A percentile compares a stretch with the other conserved stretches of the same genome.
Conservation (phyloP, 139 green algal genomes). For the Closterium sp. region DNA sequence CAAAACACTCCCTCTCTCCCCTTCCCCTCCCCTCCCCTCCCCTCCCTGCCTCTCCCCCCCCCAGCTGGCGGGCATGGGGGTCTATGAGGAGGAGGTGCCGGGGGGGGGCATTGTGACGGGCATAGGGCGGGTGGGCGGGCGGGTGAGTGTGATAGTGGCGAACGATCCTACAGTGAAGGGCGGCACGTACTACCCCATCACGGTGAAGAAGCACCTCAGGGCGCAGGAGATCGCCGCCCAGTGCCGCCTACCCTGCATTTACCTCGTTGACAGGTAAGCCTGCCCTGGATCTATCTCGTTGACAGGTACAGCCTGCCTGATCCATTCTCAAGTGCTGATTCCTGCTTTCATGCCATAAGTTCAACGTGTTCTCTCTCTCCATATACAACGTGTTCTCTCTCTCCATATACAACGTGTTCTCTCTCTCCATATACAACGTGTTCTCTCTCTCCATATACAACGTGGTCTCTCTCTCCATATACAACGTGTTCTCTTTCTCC, state of each 20-base stretch:
- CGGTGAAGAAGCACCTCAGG: conserved; percentile 82
- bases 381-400: too few relatives aligned
- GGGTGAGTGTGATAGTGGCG: conserved; percentile 76
- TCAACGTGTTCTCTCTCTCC: too few relatives aligned
- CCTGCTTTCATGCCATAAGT: not conserved
- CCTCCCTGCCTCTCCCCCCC: not conserved
- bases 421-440: too few relatives aligned
- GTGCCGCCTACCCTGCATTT: conserved; percentile 87
- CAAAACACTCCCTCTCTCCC: not conserved
- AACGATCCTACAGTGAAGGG: conserved; percentile 93
- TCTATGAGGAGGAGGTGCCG: conserved; percentile 74
- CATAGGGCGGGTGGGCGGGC: conserved; percentile 75
- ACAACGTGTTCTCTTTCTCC: too few relatives aligned
- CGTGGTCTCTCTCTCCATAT: too few relatives aligned
- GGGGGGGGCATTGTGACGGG: conserved; percentile 84
- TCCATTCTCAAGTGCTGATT: too few relatives aligned
- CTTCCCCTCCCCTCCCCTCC: not conserved
- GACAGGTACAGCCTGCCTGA: conserved; percentile 61
- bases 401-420: too few relatives aligned
- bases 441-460: too few relatives aligned
- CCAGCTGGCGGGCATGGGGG: conserved; percentile 69
- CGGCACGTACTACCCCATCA: conserved; percentile 84
- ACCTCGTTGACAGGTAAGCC: conserved; percentile 87
- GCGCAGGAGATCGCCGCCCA: conserved; percentile 83
- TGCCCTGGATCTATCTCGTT: conserved; percentile 93